Conservation (phyloP, 1,284 basidiomycete species). For the Rhodofomes roseus region DNA sequence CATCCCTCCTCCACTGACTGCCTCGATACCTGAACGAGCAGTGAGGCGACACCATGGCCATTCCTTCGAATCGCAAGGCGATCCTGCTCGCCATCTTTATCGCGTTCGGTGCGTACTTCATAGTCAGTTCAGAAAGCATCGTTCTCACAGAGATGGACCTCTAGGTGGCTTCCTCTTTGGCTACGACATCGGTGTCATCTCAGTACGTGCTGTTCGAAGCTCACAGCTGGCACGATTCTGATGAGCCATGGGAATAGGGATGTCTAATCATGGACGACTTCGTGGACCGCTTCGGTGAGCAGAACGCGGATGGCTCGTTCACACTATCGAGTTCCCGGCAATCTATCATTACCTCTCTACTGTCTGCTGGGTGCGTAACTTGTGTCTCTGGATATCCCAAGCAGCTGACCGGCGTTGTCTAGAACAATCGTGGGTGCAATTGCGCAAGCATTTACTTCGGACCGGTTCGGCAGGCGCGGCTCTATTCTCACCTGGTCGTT, state of each 20-base stretch:
- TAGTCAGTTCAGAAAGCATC: background rate
- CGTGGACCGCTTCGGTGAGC: slow-evolving; percentile 60
- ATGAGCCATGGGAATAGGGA: slow-evolving; percentile 40
- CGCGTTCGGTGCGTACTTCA: slow-evolving; percentile 35
- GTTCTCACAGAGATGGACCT: background rate
- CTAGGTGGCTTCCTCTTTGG: slow-evolving; percentile 56
- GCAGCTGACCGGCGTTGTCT: background rate
- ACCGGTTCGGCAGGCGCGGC: slow-evolving; percentile 65
- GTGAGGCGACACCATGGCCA: slow-evolving; percentile 23
- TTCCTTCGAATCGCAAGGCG: slow-evolving; percentile 56
- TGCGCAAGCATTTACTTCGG: slow-evolving; percentile 73
- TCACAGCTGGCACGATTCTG: background rate
- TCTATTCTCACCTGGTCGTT: slow-evolving; percentile 75
- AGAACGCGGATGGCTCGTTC: slow-evolving; percentile 42
- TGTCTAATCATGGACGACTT: slow-evolving; percentile 82
- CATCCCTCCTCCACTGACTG: background rate
- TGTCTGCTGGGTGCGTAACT: slow-evolving; percentile 66
- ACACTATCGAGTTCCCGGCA: slow-evolving; percentile 61
- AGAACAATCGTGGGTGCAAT: slow-evolving; percentile 72
- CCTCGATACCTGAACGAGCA: background rate
- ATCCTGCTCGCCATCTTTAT: slow-evolving; percentile 62
- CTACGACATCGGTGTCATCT: slow-evolving; percentile 72
- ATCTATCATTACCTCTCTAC: slow-evolving; percentile 74
- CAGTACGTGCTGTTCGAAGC: slow-evolving; percentile 26
- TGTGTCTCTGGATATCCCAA: background rate